Base-by-base conservation (phyloP, 805 yeast genomes). In the Komagataella kurtzmanii region DNA sequence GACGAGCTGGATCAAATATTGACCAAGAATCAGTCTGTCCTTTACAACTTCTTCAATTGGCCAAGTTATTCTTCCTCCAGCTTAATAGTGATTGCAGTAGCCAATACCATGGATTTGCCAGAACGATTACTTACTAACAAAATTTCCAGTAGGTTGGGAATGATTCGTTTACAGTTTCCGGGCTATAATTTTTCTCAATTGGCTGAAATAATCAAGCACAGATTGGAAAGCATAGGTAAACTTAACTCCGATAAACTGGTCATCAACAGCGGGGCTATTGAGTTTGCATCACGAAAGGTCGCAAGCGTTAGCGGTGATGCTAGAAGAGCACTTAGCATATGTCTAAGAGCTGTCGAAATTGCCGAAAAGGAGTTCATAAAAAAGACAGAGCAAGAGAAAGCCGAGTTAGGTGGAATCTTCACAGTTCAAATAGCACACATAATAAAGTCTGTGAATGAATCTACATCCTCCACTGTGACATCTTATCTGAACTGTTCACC, bases 301-400 rank as follows among this genome's bases (percentile, higher is more conserved):
- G 96, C 98, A 4, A 81, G 93, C 67, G 97, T 93, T 2, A 86
- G 95, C 63, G 99, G 99, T 53, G 99, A 93, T 71, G 99, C 97
- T 1, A 74, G 99, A 60, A 72, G 98, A 54, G 97, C 96, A 0
- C 70, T 93, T 52, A 85, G 85, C 53, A 85, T 93, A 21, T 85
- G 97, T 61, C 75, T 90, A 44, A 71, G 97, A 53, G 97, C 97
- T 0, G 84, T 90, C 6, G 97, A 88, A 61, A 72, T 90, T 30
- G 96, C 96, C 0, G 95, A 88, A 60, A 60, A 66, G 40, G 85
- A 82, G 54, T 78, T 73, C 59, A 59, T 73, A 60, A 59, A 62
- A 44, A 65, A 67, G 40, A 53, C 60, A 1, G 57, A 60, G 19
- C 63, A 59, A 8, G 65, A 58, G 51, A 54, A 61, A 46, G 55